Percentiles rank a stretch among this genome's conserved stretches.
Conservation (phyloP, 805 yeast genomes). For the Candida boleticola region DNA sequence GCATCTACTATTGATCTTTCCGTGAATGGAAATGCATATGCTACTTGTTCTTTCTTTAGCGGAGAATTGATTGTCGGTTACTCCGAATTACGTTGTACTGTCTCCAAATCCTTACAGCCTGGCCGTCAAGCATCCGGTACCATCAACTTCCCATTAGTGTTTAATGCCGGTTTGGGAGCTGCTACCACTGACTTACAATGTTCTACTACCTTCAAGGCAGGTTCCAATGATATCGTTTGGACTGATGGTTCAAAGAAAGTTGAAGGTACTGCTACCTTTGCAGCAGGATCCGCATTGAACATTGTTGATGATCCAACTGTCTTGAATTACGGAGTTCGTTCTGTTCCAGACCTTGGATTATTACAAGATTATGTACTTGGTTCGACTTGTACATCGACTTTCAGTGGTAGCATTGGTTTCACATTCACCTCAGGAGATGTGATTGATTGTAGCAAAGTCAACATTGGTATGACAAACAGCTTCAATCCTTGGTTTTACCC, state of each 20-base stretch:
- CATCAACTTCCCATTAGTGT: constrained; percentile 10
- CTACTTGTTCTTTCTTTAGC: constrained; percentile 9
- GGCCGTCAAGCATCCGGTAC: constrained; percentile 8
- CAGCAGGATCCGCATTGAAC: not conserved
- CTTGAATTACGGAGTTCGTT: not conserved
- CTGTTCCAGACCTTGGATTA: constrained; percentile 13
- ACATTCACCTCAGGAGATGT: constrained; percentile 5
- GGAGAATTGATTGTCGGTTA: constrained; percentile 8
- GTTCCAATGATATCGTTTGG: constrained; percentile 10
- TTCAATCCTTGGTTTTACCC: constrained; percentile 22
- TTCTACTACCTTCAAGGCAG: constrained; percentile 9
- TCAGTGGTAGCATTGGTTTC: constrained; percentile 20
- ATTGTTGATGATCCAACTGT: not conserved
- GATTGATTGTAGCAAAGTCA: constrained; percentile 20
- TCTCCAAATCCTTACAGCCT: constrained; percentile 2
- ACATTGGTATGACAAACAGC: constrained; percentile 18
- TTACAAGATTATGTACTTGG: constrained; percentile 11
- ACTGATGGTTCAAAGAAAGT: constrained; percentile 11
- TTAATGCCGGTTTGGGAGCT: constrained; percentile 11
- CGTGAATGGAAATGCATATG: constrained; percentile 7
- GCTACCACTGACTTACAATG: constrained; percentile 6
- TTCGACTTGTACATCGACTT: constrained; percentile 17
- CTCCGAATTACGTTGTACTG: constrained; percentile 12
- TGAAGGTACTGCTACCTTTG: constrained; percentile 6
- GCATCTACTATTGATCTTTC: constrained; percentile 5